Evolutionary conservation across 75 land plant genomes (phyloP), one percentile per base, ranked within the genome.

Genomic region (Picea glauca): DNA sequence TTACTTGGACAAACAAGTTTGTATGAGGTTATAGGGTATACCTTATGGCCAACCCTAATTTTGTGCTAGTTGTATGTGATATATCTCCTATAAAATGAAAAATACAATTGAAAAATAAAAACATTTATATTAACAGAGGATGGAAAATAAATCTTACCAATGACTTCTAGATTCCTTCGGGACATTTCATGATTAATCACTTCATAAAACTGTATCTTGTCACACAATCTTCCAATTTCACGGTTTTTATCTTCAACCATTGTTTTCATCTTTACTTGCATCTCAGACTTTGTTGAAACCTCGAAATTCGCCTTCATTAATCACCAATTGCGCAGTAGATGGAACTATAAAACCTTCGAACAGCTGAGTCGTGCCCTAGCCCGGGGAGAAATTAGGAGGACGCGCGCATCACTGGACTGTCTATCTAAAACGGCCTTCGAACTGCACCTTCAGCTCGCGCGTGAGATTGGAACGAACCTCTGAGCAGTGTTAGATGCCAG

Each of bases 101-200:
- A 35, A 35, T 35, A 35, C 38, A 1, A 18, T 7, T 31, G 13
- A 26, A 15, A 21, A 64, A 68, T 17, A 40, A 68, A 38, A 38
- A 7, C 18, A 68, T 3, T 5, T 38, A 8, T 33, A 38, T 68
- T 35, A 38, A 20, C 15, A 18, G 46, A 3, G 18, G 6, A 33
- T 38, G 35, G n/a, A 33, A 38, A 0, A 40, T 18, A 58, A 72
- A 32, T 26, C 67, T 74, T 90, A 90, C 92, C 90, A 30, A 84
- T 76, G 38, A 77, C 74, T 81, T 90, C 92, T 38, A 83, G 90
- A 74, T 90, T 88, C 54, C 88, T 86, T 62, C 83, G 92, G 15
- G 83, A 88, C 87, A 90, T 90, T 73, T 88, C 91, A 65, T 79
- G 83, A 62, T 88, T 90, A 23, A 88, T 80, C 72, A 81, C 83